These are phyloP conservation scores for Phoenix dactylifera DNA, from an alignment of 176 grass and related monocot species.

Conservation along the genomic window DNA sequence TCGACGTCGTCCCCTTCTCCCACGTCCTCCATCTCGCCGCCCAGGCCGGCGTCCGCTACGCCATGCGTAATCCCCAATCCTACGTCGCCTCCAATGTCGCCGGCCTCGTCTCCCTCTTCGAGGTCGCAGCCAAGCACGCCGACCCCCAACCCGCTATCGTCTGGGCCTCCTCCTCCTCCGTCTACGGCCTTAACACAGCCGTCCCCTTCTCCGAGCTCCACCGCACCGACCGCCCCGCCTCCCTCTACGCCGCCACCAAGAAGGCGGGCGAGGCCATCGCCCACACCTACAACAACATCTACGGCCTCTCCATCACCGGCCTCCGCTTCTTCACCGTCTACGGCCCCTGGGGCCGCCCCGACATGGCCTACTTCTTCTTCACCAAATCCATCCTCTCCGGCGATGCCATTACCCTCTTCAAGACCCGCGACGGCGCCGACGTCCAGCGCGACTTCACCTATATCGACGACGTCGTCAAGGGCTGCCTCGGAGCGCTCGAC, in stretches of 20 bases:
- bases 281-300: constrained; percentile 92
- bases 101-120: constrained; percentile 64
- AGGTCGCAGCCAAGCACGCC: constrained; percentile 67
- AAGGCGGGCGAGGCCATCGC: constrained; percentile 97
- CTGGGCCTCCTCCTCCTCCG: constrained; percentile 86
- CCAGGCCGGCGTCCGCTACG: constrained; percentile 89
- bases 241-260: constrained; percentile 94
- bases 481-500: constrained; percentile 79
- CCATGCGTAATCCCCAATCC: constrained; percentile 81
- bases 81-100: constrained; percentile 94
- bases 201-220: constrained; percentile 85
- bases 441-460: constrained; percentile 85
- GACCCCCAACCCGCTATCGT: constrained; percentile 87
- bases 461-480: constrained; percentile 94
- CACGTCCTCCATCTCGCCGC: constrained; percentile 95
- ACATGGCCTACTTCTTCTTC: constrained; percentile 99
- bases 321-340: constrained; percentile 98
- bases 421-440: constrained; percentile 45
- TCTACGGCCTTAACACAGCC: constrained; percentile 78
- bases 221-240: constrained; percentile 83
- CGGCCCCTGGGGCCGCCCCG: constrained; percentile 88
- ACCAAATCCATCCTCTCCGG: constrained; percentile 57
- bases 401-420: constrained; percentile 77
- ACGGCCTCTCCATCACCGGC: constrained; percentile 89
- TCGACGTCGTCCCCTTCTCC: constrained; percentile 66